Evolutionary conservation across 805 yeast species (phyloP).

Genomic region (Spencermartinsiella europaea): DNA sequence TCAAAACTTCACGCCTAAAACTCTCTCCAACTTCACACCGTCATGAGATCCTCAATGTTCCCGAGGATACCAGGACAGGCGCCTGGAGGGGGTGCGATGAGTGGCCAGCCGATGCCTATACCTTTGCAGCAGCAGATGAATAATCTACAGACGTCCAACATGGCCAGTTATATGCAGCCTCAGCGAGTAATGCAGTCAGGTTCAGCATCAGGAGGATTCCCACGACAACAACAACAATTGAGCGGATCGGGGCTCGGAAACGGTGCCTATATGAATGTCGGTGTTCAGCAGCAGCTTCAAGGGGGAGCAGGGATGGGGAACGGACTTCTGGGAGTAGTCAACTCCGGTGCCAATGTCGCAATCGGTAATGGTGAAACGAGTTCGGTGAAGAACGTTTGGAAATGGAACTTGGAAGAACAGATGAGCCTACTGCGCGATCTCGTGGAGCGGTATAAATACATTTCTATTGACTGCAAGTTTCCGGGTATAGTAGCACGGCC

Average conservation of each 20-base stretch:
- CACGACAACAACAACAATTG: neutral
- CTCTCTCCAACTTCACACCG: neutral
- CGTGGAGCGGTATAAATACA: constrained; percentile 34
- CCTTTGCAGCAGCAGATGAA: neutral
- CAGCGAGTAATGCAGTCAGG: neutral
- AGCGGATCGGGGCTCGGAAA: neutral
- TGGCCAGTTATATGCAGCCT: neutral
- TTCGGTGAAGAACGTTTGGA: constrained; percentile 37
- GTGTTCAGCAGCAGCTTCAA: neutral
- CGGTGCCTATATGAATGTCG: neutral
- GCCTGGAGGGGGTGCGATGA: neutral
- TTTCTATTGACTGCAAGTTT: constrained; percentile 76
- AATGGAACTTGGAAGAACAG: constrained; percentile 37
- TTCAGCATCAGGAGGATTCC: too few species aligned
- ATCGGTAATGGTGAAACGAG: constrained; percentile 16
- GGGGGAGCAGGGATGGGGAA: neutral
- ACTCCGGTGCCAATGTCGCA: neutral
- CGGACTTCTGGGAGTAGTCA: neutral
- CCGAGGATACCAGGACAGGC: neutral
- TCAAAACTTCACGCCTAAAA: neutral
- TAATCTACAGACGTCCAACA: neutral
- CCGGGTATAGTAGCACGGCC: constrained; percentile 97
- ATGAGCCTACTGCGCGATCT: constrained; percentile 36
- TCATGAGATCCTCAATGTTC: neutral
- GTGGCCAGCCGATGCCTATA: neutral